phyloP scores from a whole-genome alignment of 2,329 filamentous ascomycete genomes.

The Pestalotiopsis sp. region DNA sequence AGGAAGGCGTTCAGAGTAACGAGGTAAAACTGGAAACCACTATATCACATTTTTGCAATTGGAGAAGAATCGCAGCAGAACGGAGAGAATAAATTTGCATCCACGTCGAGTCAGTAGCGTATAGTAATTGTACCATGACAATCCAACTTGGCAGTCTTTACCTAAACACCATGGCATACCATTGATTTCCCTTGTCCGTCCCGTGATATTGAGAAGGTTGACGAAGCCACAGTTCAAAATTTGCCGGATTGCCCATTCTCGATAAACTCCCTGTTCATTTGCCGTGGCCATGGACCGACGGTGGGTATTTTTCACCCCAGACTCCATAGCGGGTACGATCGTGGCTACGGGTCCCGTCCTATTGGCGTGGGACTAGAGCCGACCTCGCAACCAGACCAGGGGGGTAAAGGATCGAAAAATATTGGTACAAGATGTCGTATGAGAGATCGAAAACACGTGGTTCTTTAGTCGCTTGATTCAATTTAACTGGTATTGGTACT shows the following conservation, averaged over 20 bases:
- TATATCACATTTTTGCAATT: too few species aligned
- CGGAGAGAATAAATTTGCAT: too few species aligned
- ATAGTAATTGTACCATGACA: too few species aligned
- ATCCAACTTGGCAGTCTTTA: neutral
- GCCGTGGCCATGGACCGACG: neutral
- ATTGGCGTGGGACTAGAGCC: conserved; percentile 6
- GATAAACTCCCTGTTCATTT: neutral
- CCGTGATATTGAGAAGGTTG: neutral
- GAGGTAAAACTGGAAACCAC: too few species aligned
- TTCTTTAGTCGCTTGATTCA: neutral
- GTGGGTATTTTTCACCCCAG: neutral
- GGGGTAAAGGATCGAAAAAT: neutral
- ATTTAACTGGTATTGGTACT: too few species aligned
- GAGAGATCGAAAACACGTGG: neutral
- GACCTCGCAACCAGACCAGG: neutral
- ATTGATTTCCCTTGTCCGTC: neutral
- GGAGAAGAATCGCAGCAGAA: too few species aligned
- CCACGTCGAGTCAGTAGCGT: too few species aligned
- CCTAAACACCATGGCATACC: neutral
- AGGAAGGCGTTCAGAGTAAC: too few species aligned
- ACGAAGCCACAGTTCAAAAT: neutral
- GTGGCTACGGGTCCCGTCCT: neutral
- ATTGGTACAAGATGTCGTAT: neutral
- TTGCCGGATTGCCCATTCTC: neutral
- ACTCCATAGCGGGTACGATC: conserved; percentile 3